Conservation (phyloP, 2,329 filamentous ascomycete species). For the Fusarium virguliforme region DNA sequence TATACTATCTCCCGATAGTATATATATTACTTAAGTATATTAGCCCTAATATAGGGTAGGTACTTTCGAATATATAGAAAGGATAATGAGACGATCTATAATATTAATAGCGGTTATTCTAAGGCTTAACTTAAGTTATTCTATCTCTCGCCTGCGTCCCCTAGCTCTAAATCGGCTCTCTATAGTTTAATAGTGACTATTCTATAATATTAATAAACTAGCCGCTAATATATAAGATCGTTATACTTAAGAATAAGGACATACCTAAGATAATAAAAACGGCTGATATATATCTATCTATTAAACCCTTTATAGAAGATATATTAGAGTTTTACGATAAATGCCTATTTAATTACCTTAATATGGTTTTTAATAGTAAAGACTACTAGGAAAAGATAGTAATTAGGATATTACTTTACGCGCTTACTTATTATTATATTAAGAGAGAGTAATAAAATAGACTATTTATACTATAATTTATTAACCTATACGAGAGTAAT, state of each 20-base stretch:
- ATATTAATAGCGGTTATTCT: neutral
- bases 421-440: slow-evolving; percentile 48
- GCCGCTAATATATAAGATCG: neutral
- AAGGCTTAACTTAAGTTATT: neutral
- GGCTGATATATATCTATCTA: neutral
- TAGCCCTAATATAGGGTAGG: neutral
- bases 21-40: neutral
- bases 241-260: neutral
- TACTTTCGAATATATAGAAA: neutral
- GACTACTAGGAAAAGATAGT: slow-evolving; percentile 54
- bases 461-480: slow-evolving; percentile 52
- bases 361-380: slow-evolving; percentile 42
- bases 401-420: slow-evolving; percentile 43
- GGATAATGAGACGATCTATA: neutral
- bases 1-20: neutral
- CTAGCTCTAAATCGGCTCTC: neutral
- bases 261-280: neutral
- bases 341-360: slow-evolving; percentile 48
- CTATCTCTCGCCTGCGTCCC: slow-evolving; percentile 1
- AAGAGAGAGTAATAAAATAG: slow-evolving; percentile 47
- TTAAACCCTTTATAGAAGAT: neutral
- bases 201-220: neutral
- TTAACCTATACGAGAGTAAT: slow-evolving; percentile 55
- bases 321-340: slow-evolving; percentile 22
- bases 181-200: neutral